These are phyloP conservation scores for Globisporangium rhizosaccharum DNA, from an alignment of 352 stramenopile species.

Conservation along the genomic window DNA sequence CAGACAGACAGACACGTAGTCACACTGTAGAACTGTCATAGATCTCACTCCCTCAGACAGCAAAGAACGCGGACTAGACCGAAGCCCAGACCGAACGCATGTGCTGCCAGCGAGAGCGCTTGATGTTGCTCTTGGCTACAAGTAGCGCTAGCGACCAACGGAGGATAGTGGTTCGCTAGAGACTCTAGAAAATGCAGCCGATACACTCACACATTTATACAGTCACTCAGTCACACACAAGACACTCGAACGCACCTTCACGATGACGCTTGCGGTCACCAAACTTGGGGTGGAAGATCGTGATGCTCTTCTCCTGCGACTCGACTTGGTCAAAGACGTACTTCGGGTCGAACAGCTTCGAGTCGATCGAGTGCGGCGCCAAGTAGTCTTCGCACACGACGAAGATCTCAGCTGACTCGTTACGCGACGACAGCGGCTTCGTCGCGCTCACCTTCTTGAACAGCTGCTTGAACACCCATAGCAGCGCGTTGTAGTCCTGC, in stretches of 20 bases:
- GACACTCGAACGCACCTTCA: conserved; percentile 71
- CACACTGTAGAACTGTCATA: conserved; percentile 62
- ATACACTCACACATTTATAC: conserved; percentile 19
- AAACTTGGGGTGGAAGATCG: conserved; percentile 98
- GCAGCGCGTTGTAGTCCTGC: conserved; percentile 97
- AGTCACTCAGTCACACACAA: conserved; percentile 23
- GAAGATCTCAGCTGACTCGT: conserved; percentile 99
- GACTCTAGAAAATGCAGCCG: conserved; percentile 90
- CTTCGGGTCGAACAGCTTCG: conserved; percentile 96
- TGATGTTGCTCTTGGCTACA: conserved; percentile 90
- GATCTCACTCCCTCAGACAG: conserved; percentile 62
- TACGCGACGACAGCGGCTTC: conserved; percentile 97
- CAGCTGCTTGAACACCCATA: conserved; percentile 99
- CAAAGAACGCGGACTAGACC: conserved; percentile 28
- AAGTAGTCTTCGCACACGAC: conserved; percentile 96
- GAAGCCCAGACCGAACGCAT: conserved; percentile 24
- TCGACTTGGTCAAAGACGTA: conserved; percentile 97
- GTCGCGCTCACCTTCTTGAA: conserved; percentile 97
- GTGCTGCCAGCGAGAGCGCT: conserved; percentile 54
- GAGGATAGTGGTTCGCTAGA: conserved; percentile 60
- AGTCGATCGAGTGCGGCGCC: conserved; percentile 96
- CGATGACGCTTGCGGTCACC: conserved; percentile 92
- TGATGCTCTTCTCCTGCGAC: conserved; percentile 82
- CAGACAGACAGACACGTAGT: conserved; percentile 5
- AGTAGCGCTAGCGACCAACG: conserved; percentile 83